Base-by-base conservation (phyloP, 805 yeast genomes). In the Tetrapisispora nanseiensis region DNA sequence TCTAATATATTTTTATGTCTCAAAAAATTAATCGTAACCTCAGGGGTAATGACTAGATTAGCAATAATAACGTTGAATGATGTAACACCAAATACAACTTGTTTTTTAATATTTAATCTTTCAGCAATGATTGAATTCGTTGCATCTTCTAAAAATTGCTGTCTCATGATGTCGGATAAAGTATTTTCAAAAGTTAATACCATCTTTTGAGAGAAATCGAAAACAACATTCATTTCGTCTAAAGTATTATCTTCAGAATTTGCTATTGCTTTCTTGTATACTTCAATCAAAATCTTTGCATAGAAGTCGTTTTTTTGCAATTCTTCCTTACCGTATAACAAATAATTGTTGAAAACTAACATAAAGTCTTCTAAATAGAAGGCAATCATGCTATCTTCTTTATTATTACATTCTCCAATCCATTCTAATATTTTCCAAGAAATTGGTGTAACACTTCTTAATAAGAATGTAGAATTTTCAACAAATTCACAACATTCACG, bases 401-500 rank as follows among this genome's bases (percentile, higher is more conserved):
- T 50, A 30, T 55, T 47, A 39, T 56, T 58, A 41, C 58, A 51
- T 41, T 59, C 57, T 4, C 61, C 54, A 40, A 67, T 67, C 60
- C 84, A 61, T 40, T 71, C 76, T 51, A 86, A 78, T 37, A 80
- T 63, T 42, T 70, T 69, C 96, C 97, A 90, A 69, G 87, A 78
- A 26, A 69, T 62, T 6, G 84, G 82, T 2, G 86, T 75, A 16
- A 83, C 75, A 15, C 60, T 52, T 57, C 83, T 72, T 8, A 78
- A 62, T 44, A 79, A 59, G 57, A 80, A 76, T 18, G 85, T 75
- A 47, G 78, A 75, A 51, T 78, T 78, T 41, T 80, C 81, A 38
- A 85, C 76, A 55, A 92, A 68, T 46, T 85, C 95, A 57, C 86
- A 75, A 33, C 77, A 70, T 57, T 86, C 95, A 31, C 82, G 73